Conservation (phyloP, 768 basidiomycete genomes). For the Russula emetica region DNA sequence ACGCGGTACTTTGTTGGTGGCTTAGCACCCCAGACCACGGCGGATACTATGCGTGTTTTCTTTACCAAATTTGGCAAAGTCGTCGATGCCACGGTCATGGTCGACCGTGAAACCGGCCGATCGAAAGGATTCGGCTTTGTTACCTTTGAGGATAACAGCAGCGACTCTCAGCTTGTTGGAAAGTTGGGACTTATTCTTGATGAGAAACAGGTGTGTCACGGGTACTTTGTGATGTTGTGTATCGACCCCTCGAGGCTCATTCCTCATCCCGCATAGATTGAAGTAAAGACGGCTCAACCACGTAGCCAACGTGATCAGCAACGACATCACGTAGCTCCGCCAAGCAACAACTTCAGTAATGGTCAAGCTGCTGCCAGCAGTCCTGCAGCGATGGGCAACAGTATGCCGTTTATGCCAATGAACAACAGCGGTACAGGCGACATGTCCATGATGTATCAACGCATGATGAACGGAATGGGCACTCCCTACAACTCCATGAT, state of each 20-base stretch:
- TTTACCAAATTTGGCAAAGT: slow-evolving; percentile 94
- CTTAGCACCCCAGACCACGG: slow-evolving; percentile 85
- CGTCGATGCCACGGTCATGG: slow-evolving; percentile 97
- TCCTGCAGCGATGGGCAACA: slow-evolving; percentile 33
- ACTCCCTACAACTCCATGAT: slow-evolving; percentile 39
- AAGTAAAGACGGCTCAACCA: slow-evolving; percentile 95
- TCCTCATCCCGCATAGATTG: slow-evolving; percentile 56
- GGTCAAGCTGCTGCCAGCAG: slow-evolving; percentile 31
- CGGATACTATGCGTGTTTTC: slow-evolving; percentile 88
- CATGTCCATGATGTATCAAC: slow-evolving; percentile 66
- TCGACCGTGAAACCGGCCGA: slow-evolving; percentile 90
- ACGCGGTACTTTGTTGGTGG: slow-evolving; percentile 97
- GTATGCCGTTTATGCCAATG: slow-evolving; percentile 41
- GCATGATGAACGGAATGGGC: slow-evolving; percentile 87
- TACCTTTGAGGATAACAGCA: slow-evolving; percentile 88
- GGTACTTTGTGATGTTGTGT: background rate
- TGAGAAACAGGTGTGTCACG: slow-evolving; percentile 75
- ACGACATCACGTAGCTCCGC: slow-evolving; percentile 31
- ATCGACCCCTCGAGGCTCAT: background rate
- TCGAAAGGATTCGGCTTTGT: slow-evolving; percentile 99
- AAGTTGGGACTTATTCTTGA: slow-evolving; percentile 78
- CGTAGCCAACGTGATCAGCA: slow-evolving; percentile 72
- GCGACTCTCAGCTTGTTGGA: slow-evolving; percentile 84
- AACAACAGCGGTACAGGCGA: slow-evolving; percentile 26
- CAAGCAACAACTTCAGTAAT: slow-evolving; percentile 27